phyloP scores from a whole-genome alignment of 2,329 filamentous ascomycete genomes.

The Tolypocladium tropicale region DNA sequence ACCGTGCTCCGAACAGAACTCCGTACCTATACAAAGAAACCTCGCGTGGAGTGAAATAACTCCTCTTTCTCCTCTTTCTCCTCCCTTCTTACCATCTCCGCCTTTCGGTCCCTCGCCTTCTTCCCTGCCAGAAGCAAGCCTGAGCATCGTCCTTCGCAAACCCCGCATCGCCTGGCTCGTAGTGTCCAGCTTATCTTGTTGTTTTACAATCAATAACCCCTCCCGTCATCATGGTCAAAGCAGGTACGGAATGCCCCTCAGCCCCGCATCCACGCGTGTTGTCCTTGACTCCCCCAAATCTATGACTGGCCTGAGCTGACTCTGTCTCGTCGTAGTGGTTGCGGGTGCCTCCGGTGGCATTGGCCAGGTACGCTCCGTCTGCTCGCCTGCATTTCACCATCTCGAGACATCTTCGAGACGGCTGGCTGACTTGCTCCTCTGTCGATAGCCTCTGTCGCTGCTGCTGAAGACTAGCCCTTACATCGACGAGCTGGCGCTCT shows the following conservation, averaged over 20 bases:
- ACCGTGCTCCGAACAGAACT: too few species aligned
- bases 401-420: background rate
- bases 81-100: background rate
- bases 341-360: constrained; percentile 97
- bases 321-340: constrained; percentile 46
- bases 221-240: constrained; percentile 45
- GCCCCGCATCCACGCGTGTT: constrained; percentile 12
- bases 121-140: background rate
- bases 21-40: too few species aligned
- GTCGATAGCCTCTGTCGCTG: constrained; percentile 75
- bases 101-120: background rate
- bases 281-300: background rate
- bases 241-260: constrained; percentile 34
- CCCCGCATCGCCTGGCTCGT: background rate
- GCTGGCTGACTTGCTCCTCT: constrained; percentile 10
- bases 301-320: constrained; percentile 6
- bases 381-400: background rate
- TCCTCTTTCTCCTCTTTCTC: background rate
- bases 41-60: background rate
- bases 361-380: constrained; percentile 63
- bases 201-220: background rate
- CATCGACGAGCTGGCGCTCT: constrained; percentile 87
- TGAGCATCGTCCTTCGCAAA: background rate
- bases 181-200: background rate
- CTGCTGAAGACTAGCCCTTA: constrained; percentile 85